Conservation (phyloP, 768 basidiomycete species). For the Hebeloma cylindrosporum region DNA sequence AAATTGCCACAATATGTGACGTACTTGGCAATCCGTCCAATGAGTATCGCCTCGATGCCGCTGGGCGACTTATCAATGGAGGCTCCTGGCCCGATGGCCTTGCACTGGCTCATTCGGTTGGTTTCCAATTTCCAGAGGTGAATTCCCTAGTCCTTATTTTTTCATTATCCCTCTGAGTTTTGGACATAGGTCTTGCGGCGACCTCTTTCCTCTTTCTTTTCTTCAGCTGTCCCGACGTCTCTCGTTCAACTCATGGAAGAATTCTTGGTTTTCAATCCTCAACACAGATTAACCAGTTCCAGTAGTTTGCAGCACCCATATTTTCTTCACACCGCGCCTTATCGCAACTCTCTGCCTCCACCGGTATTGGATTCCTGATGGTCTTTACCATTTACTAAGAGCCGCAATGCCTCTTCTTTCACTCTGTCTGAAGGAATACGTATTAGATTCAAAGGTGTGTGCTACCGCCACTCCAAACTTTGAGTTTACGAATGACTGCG, state of each 20-base stretch:
- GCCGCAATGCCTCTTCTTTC: too few species aligned
- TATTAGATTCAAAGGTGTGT: too few species aligned
- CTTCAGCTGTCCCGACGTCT: slow-evolving; percentile 64
- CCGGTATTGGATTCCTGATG: background rate
- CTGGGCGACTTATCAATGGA: slow-evolving; percentile 68
- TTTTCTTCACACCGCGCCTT: slow-evolving; percentile 61
- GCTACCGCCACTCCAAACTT: too few species aligned
- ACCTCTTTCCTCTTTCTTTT: slow-evolving; percentile 67
- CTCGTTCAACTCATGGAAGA: slow-evolving; percentile 84
- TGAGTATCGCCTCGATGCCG: slow-evolving; percentile 69
- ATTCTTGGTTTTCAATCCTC: slow-evolving; percentile 86
- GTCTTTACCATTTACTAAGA: background rate
- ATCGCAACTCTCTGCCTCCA: slow-evolving; percentile 3
- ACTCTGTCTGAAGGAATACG: too few species aligned
- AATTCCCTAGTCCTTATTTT: slow-evolving; percentile 22
- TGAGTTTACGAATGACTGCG: too few species aligned
- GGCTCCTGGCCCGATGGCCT: slow-evolving; percentile 82
- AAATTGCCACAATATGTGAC: slow-evolving; percentile 79
- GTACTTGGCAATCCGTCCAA: slow-evolving; percentile 81
- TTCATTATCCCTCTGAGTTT: slow-evolving; percentile 1
- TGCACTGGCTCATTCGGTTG: slow-evolving; percentile 76
- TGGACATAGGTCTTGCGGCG: slow-evolving; percentile 52
- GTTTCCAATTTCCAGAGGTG: slow-evolving; percentile 85
- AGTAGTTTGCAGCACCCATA: slow-evolving; percentile 84
- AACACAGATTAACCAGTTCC: slow-evolving; percentile 71